Evolutionary conservation across 805 yeast genomes (phyloP).

Genomic region (Saccharomycopsis guyanensis): DNA sequence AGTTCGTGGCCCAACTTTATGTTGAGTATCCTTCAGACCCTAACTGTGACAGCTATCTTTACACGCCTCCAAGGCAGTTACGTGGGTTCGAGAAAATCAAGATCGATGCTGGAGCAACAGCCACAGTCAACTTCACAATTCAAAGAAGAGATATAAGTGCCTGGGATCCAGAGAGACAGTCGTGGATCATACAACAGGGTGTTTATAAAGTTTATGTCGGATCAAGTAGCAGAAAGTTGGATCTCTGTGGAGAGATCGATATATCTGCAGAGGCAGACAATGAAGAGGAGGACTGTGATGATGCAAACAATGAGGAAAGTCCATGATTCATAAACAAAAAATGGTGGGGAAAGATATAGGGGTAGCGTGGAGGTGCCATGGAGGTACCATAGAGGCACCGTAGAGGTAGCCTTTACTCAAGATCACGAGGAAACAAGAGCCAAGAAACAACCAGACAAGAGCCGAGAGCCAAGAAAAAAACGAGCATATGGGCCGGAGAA

Average conservation of each 20-base stretch:
- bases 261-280: constrained; percentile 1
- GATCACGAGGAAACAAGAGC: too few relatives aligned
- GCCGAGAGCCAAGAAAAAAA: too few relatives aligned
- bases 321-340: neutral
- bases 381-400: too few relatives aligned
- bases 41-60: constrained; percentile 22
- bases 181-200: constrained; percentile 54
- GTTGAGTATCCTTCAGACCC: constrained; percentile 42
- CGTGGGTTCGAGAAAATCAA: constrained; percentile 52
- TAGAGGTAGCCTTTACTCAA: too few relatives aligned
- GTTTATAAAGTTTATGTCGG: constrained; percentile 45
- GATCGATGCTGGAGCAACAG: constrained; percentile 34
- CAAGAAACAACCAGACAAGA: too few relatives aligned
- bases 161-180: constrained; percentile 49
- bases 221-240: constrained; percentile 28
- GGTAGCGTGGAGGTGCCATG: too few relatives aligned
- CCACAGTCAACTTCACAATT: constrained; percentile 35
- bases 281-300: neutral
- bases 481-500: too few relatives aligned
- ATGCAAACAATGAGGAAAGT: constrained; percentile 1
- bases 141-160: constrained; percentile 46
- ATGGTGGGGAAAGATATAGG: neutral
- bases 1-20: constrained; percentile 45
- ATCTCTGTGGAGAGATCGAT: constrained; percentile 20
- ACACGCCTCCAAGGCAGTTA: constrained; percentile 45